These are phyloP conservation scores for Salix caprea DNA, from an alignment of 345 rosid genomes.

Conservation along the genomic window DNA sequence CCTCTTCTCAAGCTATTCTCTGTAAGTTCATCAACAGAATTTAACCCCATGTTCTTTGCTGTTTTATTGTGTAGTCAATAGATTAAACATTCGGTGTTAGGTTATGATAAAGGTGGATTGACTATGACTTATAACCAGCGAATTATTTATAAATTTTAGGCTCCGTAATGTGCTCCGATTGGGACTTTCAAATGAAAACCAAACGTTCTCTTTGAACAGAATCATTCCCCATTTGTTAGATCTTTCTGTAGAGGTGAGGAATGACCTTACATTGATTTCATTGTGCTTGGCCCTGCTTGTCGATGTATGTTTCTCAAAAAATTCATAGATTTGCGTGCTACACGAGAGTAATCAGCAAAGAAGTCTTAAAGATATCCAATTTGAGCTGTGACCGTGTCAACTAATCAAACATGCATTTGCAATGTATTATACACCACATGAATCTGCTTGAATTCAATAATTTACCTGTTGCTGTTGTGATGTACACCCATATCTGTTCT, in stretches of 20 bases:
- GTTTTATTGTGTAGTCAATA: neutral
- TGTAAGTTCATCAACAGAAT: slow-evolving; percentile 18
- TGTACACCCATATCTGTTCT: neutral
- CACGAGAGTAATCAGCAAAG: neutral
- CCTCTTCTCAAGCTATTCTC: slow-evolving; percentile 77
- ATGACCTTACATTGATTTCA: neutral
- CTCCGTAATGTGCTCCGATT: neutral
- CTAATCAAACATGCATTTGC: neutral
- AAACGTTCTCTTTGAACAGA: slow-evolving; percentile 42
- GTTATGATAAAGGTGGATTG: neutral
- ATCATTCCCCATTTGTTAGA: slow-evolving; percentile 89
- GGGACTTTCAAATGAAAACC: slow-evolving; percentile 1
- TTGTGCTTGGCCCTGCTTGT: neutral
- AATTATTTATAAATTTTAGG: neutral
- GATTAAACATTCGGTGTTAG: neutral
- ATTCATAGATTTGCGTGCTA: neutral
- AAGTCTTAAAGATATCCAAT: neutral
- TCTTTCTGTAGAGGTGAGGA: slow-evolving; percentile 64
- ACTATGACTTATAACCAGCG: neutral
- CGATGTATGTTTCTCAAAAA: neutral
- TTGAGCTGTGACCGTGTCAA: neutral
- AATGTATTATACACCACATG: neutral
- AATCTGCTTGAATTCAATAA: too few species aligned
- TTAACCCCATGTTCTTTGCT: neutral
- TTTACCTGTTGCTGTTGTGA: too few species aligned